Evolutionary conservation across 768 basidiomycete genomes (phyloP), one percentile per base, ranked within the genome.

Genomic region (Candolleomyces aberdarensis): DNA sequence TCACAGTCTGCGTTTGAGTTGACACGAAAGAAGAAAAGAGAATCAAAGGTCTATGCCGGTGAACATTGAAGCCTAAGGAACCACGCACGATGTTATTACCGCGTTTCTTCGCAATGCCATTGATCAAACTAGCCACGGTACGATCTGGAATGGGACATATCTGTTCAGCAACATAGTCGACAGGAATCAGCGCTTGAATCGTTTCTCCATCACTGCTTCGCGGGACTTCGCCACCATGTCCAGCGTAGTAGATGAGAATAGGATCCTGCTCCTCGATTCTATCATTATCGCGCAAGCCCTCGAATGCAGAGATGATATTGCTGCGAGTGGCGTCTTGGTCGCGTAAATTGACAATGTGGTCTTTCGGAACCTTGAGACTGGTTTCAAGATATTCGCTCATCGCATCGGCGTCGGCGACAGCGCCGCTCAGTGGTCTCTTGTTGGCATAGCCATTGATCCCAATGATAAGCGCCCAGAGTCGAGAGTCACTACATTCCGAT

Each of bases 221-320:
- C 36, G 3, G 11, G n/a, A 26, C 11, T 36, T 60, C 40, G 3
- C 59, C 59, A 20, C 80, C 81, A 55, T 82, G 81, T 15, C 80
- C 81, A 19, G 80, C 74, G 51, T 72, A 82, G 62, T 75, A 82
- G 39, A 81, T 75, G 46, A 80, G 54, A 39, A 81, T 76, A 8
- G 75, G 70, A 51, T 73, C 71, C 79, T 14, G 79, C 81, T 20
- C 79, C 73, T 49, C 71, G 81, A 62, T 74, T 81, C 39, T 80
- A 75, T 10, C 74, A 69, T 49, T 73, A 70, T 71, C 66, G 5
- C 59, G 50, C 10, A 79, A 65, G 8, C 57, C 55, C 3, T 31
- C 41, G 59, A 82, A 70, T 3, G 63, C 72, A 3, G 59, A 26
- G 46, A 79, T 65, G 31, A 81, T 81, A 4, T 55, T 68, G 4